phyloP scores from a whole-genome alignment of 768 basidiomycete species.

The Clavaria fumosa region DNA sequence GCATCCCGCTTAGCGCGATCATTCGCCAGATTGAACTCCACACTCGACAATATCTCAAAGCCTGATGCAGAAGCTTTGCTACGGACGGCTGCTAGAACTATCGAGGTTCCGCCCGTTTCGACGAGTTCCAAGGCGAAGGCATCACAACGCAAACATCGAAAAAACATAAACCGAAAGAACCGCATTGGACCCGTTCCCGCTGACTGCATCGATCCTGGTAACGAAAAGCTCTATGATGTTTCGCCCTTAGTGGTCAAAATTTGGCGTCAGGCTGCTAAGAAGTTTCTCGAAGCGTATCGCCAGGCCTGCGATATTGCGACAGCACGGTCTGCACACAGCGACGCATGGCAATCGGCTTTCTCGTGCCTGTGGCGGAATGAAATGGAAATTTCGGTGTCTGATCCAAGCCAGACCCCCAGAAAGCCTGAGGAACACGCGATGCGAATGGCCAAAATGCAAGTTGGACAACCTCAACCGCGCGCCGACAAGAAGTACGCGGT shows the following conservation, averaged over 20 bases:
- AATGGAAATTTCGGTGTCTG: conserved; percentile 17
- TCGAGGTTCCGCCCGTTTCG: conserved; percentile 5
- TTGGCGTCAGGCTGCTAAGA: conserved; percentile 27
- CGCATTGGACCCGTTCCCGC: conserved; percentile 14
- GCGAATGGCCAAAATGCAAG: conserved; percentile 31
- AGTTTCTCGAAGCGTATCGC: conserved; percentile 25
- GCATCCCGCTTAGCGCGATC: conserved; percentile 33
- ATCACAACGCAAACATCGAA: conserved; percentile 7
- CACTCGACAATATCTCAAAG: conserved; percentile 18
- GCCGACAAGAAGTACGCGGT: conserved; percentile 45
- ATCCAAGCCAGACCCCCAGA: conserved; percentile 23
- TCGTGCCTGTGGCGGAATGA: conserved; percentile 36
- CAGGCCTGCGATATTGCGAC: conserved; percentile 24
- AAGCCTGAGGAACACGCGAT: conserved; percentile 34
- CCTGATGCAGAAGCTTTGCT: conserved; percentile 12
- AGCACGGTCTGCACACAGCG: conserved; percentile 37
- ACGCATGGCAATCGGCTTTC: conserved; percentile 48
- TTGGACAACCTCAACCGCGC: conserved; percentile 42
- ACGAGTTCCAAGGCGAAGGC: conserved; percentile 4
- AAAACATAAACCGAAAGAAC: conserved; percentile 2
- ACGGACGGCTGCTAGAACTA: conserved; percentile 1
- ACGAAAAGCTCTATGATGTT: conserved; percentile 11
- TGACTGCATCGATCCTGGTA: conserved; percentile 13
- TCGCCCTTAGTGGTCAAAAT: conserved; percentile 16
- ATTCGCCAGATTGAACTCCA: conserved; percentile 19